Conservation (phyloP, 768 basidiomycete species). For the button mushroom (Agaricus bisporus) region DNA sequence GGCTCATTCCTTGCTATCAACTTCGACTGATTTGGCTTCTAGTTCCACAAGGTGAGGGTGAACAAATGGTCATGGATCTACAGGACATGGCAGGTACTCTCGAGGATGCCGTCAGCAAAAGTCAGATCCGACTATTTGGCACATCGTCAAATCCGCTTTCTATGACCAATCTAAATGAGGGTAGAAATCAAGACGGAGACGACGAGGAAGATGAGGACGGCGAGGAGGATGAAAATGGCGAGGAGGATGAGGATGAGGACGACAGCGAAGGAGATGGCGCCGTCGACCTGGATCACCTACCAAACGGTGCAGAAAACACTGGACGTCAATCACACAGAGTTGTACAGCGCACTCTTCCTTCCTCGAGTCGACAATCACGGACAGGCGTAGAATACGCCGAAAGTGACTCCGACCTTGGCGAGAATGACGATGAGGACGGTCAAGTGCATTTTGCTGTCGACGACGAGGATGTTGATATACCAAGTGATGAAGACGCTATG, state of each 20-base stretch:
- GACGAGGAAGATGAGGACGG: constrained; percentile 23
- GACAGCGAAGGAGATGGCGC: constrained; percentile 19
- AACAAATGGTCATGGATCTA: constrained; percentile 95
- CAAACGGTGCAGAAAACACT: constrained; percentile 29
- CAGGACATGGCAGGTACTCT: constrained; percentile 83
- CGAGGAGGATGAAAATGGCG: constrained; percentile 23
- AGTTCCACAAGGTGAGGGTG: constrained; percentile 89
- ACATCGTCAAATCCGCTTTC: constrained; percentile 70
- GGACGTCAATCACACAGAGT: constrained; percentile 49
- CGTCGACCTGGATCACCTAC: constrained; percentile 7
- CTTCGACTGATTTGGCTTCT: constrained; percentile 2
- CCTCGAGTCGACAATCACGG: constrained; percentile 26
- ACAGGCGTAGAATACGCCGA: constrained; percentile 63
- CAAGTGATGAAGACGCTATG: constrained; percentile 47
- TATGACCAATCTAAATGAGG: constrained; percentile 29
- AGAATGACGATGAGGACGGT: constrained; percentile 30
- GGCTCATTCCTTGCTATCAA: neutral
- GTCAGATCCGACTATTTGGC: constrained; percentile 79
- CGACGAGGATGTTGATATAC: constrained; percentile 36
- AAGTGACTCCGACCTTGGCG: constrained; percentile 69
- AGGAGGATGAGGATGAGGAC: constrained; percentile 24
- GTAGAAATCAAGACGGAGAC: constrained; percentile 21
- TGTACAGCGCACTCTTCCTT: constrained; percentile 33
- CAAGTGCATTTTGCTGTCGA: constrained; percentile 43
- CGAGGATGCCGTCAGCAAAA: constrained; percentile 74